A percentile compares a stretch with the other conserved stretches of the same genome.
Evolutionary conservation across 805 yeast species (phyloP).

Genomic region (Hanseniaspora jakobsenii): DNA sequence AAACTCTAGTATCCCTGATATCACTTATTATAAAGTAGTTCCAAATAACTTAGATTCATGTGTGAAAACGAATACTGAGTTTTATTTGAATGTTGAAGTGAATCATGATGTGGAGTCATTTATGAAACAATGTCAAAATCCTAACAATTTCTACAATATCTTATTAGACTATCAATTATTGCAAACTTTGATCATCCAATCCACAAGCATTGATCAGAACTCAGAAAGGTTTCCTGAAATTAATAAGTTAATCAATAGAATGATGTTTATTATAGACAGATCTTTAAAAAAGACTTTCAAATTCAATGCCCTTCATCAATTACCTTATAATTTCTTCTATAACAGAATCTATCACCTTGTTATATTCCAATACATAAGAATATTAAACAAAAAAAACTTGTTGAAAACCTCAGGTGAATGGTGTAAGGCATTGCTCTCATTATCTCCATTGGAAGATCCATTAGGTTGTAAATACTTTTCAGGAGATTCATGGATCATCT

Average conservation of each 20-base stretch:
- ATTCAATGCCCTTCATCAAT: slow-evolving; percentile 43
- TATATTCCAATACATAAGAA: slow-evolving; percentile 56
- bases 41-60: slow-evolving; percentile 29
- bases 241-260: slow-evolving; percentile 63
- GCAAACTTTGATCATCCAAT: slow-evolving; percentile 7
- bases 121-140: slow-evolving; percentile 25
- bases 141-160: slow-evolving; percentile 8
- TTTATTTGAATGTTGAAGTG: slow-evolving; percentile 52
- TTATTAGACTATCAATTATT: slow-evolving; percentile 9
- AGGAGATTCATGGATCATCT: slow-evolving; percentile 60
- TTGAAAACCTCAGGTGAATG: slow-evolving; percentile 65
- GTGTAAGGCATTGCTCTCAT: slow-evolving; percentile 54
- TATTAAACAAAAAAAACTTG: slow-evolving; percentile 66
- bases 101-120: slow-evolving; percentile 73
- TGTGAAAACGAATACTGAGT: slow-evolving; percentile 32
- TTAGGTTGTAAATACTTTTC: slow-evolving; percentile 72
- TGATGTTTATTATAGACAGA: slow-evolving; percentile 69
- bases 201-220: slow-evolving; percentile 12
- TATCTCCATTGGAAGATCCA: slow-evolving; percentile 72
- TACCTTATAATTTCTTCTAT: slow-evolving; percentile 64
- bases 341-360: slow-evolving; percentile 70
- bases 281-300: slow-evolving; percentile 50
- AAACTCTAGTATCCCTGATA: too few species aligned
- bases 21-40: slow-evolving; percentile 43
- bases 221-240: slow-evolving; percentile 37